Conservation (phyloP, 2,329 filamentous ascomycete species). For the Venturia oleaginea region DNA sequence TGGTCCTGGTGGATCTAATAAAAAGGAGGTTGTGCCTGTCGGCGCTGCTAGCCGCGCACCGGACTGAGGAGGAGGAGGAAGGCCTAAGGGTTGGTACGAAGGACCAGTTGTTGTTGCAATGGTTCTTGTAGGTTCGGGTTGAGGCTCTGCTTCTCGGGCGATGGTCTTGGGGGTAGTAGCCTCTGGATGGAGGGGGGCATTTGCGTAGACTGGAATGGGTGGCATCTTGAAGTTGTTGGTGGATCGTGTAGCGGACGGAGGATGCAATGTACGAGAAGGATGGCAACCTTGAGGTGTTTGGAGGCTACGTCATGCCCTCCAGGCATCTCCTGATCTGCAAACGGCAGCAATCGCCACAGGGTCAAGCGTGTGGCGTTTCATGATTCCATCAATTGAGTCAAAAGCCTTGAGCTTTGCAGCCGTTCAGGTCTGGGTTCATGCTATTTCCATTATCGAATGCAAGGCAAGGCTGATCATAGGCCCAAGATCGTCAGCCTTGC, state of each 20-base stretch:
- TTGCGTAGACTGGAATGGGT: constrained; percentile 37
- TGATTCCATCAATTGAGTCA: no score
- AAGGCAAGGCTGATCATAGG: no score
- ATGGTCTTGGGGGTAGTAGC: constrained; percentile 15
- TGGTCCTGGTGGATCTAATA: constrained; percentile 26
- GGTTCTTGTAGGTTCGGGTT: constrained; percentile 31
- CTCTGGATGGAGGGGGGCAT: constrained; percentile 35
- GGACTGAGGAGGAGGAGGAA: constrained; percentile 28
- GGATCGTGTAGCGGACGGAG: not conserved
- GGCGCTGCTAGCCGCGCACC: constrained; percentile 19
- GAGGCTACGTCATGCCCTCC: not conserved
- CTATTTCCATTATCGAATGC: no score
- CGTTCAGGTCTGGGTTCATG: no score
- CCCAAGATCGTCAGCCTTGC: no score
- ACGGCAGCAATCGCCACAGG: no score
- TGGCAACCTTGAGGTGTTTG: not conserved
- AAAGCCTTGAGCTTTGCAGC: no score
- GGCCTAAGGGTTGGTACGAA: constrained; percentile 19
- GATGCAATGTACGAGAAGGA: not conserved
- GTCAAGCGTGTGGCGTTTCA: no score
- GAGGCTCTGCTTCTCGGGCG: constrained; percentile 26
- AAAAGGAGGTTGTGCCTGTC: constrained; percentile 14
- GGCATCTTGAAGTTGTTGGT: constrained; percentile 30
- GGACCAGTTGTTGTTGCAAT: constrained; percentile 24
- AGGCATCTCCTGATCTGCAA: no score